Evolutionary conservation across 768 basidiomycete species (phyloP), one percentile per base, ranked within the genome.

Genomic region (Podaxis mareebaensis): DNA sequence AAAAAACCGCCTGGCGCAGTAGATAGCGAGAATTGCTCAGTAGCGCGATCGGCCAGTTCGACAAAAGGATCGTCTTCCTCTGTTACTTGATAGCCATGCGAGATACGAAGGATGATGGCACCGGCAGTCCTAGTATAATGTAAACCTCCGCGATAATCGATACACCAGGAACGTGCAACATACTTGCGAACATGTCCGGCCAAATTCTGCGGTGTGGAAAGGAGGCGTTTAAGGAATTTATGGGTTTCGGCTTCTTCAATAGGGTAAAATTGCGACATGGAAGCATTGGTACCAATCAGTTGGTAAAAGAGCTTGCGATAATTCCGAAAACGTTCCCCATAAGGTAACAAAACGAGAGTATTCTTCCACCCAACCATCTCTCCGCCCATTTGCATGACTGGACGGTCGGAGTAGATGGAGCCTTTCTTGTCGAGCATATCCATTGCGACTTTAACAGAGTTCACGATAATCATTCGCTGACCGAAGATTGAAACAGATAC

Each of bases 351-450:
- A 6, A 71, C 77, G 13, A 79, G 71, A 1, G 74, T 72, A 60
- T 76, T 69, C 61, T 76, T 78, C 76, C 78, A 78, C 0, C 76
- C 77, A 3, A 76, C 80, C 17, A 84, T 73, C 39, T 79, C 78
- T 13, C 77, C 78, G 8, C 76, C 75, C 78, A 82, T 79, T 39
- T 73, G 73, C 53, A 78, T 67, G 17, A 75, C 62, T 0, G 86
- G 84, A 33, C 86, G 76, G 70, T 86, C 85, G n/a, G 86, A 87
- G 67, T 86, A 85, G 30, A 80, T 77, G 12, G 77, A 72, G 36
- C 85, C 80, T 59, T 80, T 82, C 64, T 79, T 81, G 38, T 85
- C 81, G 26, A 86, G 79, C 72, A 85, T 73, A 28, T 83, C 80
- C n/a, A 74, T 67, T 2, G 83, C 83, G 2, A 67, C 60, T 26